Base-by-base conservation (phyloP, 2,329 filamentous ascomycete species). In the Acephala macrosclerotiorum region DNA sequence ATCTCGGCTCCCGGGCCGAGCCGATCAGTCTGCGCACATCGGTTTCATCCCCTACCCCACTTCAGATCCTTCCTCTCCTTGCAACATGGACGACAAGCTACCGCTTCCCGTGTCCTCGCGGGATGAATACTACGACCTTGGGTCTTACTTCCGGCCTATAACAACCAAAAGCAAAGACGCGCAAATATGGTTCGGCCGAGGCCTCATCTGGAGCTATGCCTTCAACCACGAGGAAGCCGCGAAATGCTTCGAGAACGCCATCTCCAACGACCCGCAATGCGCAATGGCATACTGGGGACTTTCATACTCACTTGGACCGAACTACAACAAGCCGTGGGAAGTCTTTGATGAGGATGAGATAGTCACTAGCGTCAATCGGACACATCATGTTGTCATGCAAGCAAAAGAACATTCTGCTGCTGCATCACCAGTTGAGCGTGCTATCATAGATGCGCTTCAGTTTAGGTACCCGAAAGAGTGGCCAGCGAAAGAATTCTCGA, bases 261-360 rank as follows among this genome's bases (percentile, higher is more conserved):
- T 87, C 36, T 75, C 76, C 0, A 74, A 80, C 56, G 90, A 92
- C 67, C 67, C 78, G 0, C 68, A 75, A 1, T 91, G 86, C 64
- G 83, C 84, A 35, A 87, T 92, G 81, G 89, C 87, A 2, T 85
- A 90, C 72, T 92, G 90, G 89, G 90, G 90, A 0, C 78, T 91
- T 4, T 88, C 91, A 0, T 94, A 91, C 74, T 82, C 89, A 1
- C 79, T 91, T 0, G 92, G 91, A 0, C 91, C 92, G 3, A 94
- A 95, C 73, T 89, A 89, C 76, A 92, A 94, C 79, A 93, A 94
- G 73, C 88, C 91, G 0, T 94, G 92, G 92, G 84, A 87, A 33
- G 82, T 87, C 26, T 93, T 94, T 69, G 89, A 91, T 61, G 77
- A 82, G 0, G 77, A 81, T 0, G 91, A 94, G 69, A 79, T 90